These are phyloP conservation scores for Botryosphaeria dothidea DNA, from an alignment of 2,329 filamentous ascomycete genomes.

Conservation along the genomic window DNA sequence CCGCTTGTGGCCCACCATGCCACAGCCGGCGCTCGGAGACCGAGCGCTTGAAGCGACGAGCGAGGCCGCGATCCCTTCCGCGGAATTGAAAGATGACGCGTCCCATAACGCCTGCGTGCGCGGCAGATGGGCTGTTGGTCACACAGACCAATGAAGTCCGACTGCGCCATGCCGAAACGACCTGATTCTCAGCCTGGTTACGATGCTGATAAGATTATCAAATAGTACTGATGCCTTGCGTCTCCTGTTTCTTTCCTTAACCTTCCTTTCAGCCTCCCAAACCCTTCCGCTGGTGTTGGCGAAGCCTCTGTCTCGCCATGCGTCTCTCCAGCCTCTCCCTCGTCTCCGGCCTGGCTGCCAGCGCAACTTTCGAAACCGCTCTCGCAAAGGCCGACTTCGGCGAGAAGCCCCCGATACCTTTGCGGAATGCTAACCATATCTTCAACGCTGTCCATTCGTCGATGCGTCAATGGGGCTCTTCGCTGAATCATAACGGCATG, in stretches of 20 bases:
- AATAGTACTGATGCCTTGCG: neutral
- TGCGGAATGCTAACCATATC: constrained; percentile 60
- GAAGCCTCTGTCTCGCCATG: neutral
- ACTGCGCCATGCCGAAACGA: constrained; percentile 7
- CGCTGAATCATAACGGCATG: constrained; percentile 74
- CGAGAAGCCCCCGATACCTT: neutral
- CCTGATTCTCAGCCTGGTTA: constrained; percentile 1
- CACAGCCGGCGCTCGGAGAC: neutral
- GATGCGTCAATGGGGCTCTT: constrained; percentile 73
- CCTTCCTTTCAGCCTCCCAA: neutral
- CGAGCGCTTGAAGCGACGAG: neutral
- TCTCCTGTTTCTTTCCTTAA: neutral
- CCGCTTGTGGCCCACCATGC: neutral
- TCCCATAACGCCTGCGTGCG: constrained; percentile 6
- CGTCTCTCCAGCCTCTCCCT: constrained; percentile 8
- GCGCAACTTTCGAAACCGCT: neutral
- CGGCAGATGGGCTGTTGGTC: neutral
- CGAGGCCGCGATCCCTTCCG: neutral
- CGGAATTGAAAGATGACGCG: neutral
- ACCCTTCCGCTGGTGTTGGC: neutral
- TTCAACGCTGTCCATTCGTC: constrained; percentile 74
- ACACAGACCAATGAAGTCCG: constrained; percentile 2
- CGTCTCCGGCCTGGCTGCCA: constrained; percentile 3
- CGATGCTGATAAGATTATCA: constrained; percentile 10
- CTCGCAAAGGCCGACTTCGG: constrained; percentile 1